phyloP scores from a whole-genome alignment of 1,284 basidiomycete species.

The Porodaedalea pini region DNA sequence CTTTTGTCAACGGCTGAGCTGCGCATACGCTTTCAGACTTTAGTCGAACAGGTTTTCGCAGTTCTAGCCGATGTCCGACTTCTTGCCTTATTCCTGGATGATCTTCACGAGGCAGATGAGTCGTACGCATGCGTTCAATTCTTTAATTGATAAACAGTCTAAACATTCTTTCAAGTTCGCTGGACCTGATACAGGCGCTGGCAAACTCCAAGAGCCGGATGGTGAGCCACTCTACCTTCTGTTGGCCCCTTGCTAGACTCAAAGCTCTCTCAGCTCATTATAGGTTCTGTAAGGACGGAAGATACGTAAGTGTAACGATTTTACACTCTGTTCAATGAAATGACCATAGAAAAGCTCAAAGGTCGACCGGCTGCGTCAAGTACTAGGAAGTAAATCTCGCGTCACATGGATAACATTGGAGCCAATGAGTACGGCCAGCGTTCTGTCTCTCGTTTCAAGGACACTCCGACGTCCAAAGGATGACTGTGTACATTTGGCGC shows the following conservation, averaged over 20 bases:
- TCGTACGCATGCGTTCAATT: conserved; percentile 40
- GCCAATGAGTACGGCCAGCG: conserved; percentile 51
- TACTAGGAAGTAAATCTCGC: conserved; percentile 53
- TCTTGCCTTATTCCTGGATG: conserved; percentile 66
- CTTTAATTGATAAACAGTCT: neutral
- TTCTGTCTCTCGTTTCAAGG: conserved; percentile 55
- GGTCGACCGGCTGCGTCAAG: conserved; percentile 38
- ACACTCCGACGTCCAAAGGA: conserved; percentile 59
- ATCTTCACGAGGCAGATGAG: conserved; percentile 68
- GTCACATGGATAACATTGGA: conserved; percentile 65
- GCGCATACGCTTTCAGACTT: conserved; percentile 60
- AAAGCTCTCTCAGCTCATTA: conserved; percentile 47
- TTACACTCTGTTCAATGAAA: neutral
- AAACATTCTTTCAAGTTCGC: conserved; percentile 38
- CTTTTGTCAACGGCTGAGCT: conserved; percentile 54
- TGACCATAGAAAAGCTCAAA: conserved; percentile 42
- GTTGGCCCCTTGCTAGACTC: conserved; percentile 12
- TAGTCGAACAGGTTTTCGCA: conserved; percentile 64
- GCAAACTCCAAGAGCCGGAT: conserved; percentile 62
- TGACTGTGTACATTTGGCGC: conserved; percentile 49
- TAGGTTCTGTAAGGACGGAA: conserved; percentile 61
- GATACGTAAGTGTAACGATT: conserved; percentile 38
- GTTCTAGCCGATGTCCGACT: conserved; percentile 64
- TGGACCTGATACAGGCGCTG: conserved; percentile 61
- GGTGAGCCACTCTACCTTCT: conserved; percentile 34